Evolutionary conservation across 192 early-diverging fungal genomes (phyloP).

Genomic region (Backusella sp.): DNA sequence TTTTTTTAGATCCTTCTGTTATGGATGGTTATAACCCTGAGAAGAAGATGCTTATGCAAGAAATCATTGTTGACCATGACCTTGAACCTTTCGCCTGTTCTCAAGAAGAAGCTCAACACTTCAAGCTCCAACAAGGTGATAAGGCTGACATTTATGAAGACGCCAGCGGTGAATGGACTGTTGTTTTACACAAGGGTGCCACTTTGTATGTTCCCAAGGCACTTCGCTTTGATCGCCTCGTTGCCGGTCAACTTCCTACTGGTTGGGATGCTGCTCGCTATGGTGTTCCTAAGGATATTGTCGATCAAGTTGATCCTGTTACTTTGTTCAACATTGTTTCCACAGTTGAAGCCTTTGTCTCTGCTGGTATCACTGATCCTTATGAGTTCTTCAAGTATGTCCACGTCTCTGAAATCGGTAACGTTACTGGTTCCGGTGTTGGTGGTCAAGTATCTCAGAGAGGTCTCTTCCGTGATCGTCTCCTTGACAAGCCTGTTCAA

Average conservation of each 20-base stretch:
- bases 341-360: constrained; percentile 88
- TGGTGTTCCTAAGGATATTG: constrained; percentile 90
- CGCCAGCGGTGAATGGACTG: constrained; percentile 69
- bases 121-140: constrained; percentile 80
- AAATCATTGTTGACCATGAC: constrained; percentile 85
- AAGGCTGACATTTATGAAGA: constrained; percentile 71
- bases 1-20: constrained; percentile 60
- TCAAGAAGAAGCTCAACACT: constrained; percentile 83
- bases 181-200: constrained; percentile 85
- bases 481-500: constrained; percentile 80
- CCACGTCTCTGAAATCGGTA: constrained; percentile 92
- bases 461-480: constrained; percentile 77
- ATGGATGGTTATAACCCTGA: constrained; percentile 86
- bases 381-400: constrained; percentile 98
- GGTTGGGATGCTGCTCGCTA: constrained; percentile 92
- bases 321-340: constrained; percentile 88
- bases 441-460: constrained; percentile 82
- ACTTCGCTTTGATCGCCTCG: constrained; percentile 83
- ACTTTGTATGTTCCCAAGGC: constrained; percentile 91
- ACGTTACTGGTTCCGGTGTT: constrained; percentile 86
- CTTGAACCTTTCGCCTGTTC: constrained; percentile 84
- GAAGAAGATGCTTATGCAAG: constrained; percentile 84
- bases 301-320: constrained; percentile 88
- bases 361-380: constrained; percentile 92
- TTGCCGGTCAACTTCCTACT: constrained; percentile 92